phyloP scores from a whole-genome alignment of 257 asterid species.

The Jasminum sambac region DNA sequence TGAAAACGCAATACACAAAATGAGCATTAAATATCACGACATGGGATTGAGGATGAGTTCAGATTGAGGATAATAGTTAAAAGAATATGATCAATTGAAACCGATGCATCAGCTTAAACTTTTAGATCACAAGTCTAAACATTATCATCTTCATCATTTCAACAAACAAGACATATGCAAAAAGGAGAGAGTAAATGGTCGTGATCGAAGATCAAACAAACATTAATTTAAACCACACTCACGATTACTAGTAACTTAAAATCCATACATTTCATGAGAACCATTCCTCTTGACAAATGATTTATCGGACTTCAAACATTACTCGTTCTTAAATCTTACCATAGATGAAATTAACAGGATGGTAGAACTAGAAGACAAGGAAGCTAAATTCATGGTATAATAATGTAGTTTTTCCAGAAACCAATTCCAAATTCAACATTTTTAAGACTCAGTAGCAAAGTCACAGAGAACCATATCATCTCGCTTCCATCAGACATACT shows the following conservation, averaged over 20 bases:
- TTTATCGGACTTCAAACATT: neutral
- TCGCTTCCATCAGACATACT: neutral
- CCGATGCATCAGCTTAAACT: no score
- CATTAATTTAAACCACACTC: no score
- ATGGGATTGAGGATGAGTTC: neutral
- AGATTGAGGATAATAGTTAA: no score
- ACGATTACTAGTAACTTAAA: no score
- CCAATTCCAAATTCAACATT: neutral
- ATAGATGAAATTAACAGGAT: neutral
- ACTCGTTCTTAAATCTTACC: neutral
- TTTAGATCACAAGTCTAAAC: no score
- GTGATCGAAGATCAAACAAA: no score
- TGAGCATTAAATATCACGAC: neutral
- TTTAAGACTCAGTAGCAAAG: neutral
- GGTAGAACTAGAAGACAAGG: neutral
- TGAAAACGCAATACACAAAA: no score
- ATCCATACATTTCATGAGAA: no score
- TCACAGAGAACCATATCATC: neutral
- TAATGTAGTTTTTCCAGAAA: neutral
- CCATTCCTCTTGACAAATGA: no score
- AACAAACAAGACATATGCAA: neutral
- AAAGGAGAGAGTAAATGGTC: no score
- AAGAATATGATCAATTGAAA: no score
- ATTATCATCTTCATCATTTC: neutral
- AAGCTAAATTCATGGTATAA: neutral